Base-by-base conservation (phyloP, 371 early-diverging fungal genomes). In the Basidiobolus meristosporus region DNA sequence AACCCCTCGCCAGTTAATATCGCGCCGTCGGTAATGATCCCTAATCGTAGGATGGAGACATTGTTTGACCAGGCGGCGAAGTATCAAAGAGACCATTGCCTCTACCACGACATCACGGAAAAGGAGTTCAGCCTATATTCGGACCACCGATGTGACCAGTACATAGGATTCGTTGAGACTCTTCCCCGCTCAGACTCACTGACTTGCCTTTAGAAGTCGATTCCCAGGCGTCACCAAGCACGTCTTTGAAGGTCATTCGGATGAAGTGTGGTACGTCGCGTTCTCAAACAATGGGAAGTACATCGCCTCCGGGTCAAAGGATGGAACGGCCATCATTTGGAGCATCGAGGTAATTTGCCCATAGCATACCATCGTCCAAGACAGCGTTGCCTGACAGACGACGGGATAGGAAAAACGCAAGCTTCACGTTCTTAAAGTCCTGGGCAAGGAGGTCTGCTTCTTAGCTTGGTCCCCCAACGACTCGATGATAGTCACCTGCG, bases 201-300 rank as follows among this genome's bases (percentile, higher is more conserved):
- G 3, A 45, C 14, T 26, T 39, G n/a, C 32, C 43, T 16, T 39
- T 47, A 63, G 65, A 20, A 44, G 46, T n/a, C 41, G 47, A 7
- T 70, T 77, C 38, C 79, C 77, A 14, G 39, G 52, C 39, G 42
- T 46, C 10, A 71, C 77, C 0, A 65, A 65, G 7, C 68, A 73
- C 31, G 57, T 75, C 2, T 55, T 93, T 5, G 57, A 59, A 15
- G 82, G 74, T 7, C 98, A 95, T 50, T 50, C 55, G 1, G 89
- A 93, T 52, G 96, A 97, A 54, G 91, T 97, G 0, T 97, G 98
- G 98, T 83, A 80, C 48, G 59, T 92, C 29, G 62, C 76, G 2
- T 93, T 93, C 50, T 90, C 92, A 3, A 76, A 82, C 31, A 62
- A 74, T 46, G 96, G 95, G 14, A 56, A 54, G 20, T 77, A 70